Percentiles rank a stretch among this genome's conserved stretches.
Conservation (phyloP, 1,284 basidiomycete species). For the Puccinia novopanici region DNA sequence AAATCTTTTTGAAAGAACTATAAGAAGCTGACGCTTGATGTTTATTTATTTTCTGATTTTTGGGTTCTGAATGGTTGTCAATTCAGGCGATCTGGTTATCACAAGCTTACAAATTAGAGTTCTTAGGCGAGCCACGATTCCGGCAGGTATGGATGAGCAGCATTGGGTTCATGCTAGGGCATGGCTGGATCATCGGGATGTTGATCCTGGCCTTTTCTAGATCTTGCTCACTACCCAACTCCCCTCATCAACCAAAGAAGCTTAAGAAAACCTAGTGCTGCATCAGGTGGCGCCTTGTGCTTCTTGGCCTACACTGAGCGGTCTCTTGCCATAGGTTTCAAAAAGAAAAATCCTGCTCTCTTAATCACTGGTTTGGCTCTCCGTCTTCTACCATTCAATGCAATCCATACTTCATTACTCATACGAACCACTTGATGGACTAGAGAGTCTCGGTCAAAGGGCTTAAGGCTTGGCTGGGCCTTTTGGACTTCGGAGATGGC, state of each 20-base stretch:
- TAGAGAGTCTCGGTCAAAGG: too few relatives aligned
- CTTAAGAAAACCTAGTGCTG: not conserved
- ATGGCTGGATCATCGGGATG: constrained; percentile 57
- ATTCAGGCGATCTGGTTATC: constrained; percentile 75
- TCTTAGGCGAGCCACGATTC: constrained; percentile 74
- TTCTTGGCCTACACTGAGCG: too few relatives aligned
- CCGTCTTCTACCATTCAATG: too few relatives aligned
- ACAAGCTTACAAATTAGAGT: constrained; percentile 84
- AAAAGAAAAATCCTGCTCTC: too few relatives aligned
- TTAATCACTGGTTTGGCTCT: too few relatives aligned
- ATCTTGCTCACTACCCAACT: not conserved
- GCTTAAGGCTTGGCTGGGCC: too few relatives aligned
- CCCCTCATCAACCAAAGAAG: not conserved
- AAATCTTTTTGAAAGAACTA: not conserved
- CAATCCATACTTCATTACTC: too few relatives aligned
- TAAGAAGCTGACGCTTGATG: too few relatives aligned
- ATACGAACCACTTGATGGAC: too few relatives aligned
- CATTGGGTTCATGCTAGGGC: constrained; percentile 72
- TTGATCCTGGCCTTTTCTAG: constrained; percentile 22
- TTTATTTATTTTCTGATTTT: not conserved
- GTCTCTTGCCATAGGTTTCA: too few relatives aligned
- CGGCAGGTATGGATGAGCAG: constrained; percentile 74
- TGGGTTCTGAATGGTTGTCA: not conserved
- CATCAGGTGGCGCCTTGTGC: too few relatives aligned
- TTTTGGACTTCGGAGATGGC: too few relatives aligned